Conservation (phyloP, 1,284 basidiomycete species). For the Moesziomyces globuligerus region DNA sequence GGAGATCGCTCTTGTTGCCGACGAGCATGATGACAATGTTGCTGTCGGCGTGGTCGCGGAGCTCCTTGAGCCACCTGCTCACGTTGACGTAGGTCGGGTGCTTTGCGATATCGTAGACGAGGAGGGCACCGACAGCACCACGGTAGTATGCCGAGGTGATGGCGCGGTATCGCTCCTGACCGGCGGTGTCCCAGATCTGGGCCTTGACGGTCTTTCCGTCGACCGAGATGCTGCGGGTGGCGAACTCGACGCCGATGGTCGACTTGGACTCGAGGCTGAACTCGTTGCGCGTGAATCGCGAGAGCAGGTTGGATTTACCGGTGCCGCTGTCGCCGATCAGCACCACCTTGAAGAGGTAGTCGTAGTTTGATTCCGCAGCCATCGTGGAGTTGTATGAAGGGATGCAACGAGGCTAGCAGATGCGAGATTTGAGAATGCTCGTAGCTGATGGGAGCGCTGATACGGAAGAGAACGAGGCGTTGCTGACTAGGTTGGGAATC, state of each 20-base stretch:
- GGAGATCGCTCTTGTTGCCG: slow-evolving; percentile 91
- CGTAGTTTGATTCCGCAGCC: slow-evolving; percentile 65
- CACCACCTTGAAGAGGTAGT: slow-evolving; percentile 71
- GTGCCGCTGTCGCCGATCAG: slow-evolving; percentile 99
- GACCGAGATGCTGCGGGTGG: slow-evolving; percentile 91
- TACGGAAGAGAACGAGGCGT: too few relatives aligned
- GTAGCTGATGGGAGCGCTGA: too few relatives aligned
- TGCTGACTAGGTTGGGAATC: too few relatives aligned
- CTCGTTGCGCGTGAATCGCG: slow-evolving; percentile 92
- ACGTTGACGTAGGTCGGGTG: slow-evolving; percentile 96
- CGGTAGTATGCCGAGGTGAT: slow-evolving; percentile 98
- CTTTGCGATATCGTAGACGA: slow-evolving; percentile 73
- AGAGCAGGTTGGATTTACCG: slow-evolving; percentile 80
- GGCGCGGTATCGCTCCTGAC: slow-evolving; percentile 97
- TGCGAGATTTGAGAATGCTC: too few relatives aligned
- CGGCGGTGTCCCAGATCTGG: slow-evolving; percentile 98
- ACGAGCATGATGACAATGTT: slow-evolving; percentile 72
- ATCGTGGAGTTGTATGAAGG: slow-evolving; percentile 22
- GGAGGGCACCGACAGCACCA: slow-evolving; percentile 80
- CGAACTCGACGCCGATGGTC: slow-evolving; percentile 99
- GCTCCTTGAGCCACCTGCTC: slow-evolving; percentile 96
- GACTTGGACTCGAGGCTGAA: slow-evolving; percentile 96
- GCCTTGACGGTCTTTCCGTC: slow-evolving; percentile 98
- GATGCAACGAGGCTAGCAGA: too few relatives aligned
- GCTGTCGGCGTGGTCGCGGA: slow-evolving; percentile 74